Evolutionary conservation across 1,284 basidiomycete species (phyloP).

Genomic region (Apiotrichum siamense): DNA sequence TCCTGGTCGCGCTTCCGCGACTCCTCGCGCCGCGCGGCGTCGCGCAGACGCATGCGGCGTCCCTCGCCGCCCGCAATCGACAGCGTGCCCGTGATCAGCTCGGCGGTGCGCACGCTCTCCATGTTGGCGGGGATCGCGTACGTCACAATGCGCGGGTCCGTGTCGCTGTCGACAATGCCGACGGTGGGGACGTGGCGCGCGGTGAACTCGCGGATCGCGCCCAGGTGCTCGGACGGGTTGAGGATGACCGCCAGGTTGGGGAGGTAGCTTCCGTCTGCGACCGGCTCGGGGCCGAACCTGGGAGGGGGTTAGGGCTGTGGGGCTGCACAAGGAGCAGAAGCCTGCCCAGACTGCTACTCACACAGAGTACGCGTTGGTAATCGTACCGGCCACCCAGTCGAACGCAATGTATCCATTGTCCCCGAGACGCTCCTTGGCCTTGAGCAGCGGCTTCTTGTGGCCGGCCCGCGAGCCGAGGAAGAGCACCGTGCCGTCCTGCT

Average conservation of each 20-base stretch:
- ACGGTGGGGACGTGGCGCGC: constrained; percentile 77
- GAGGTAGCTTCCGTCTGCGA: constrained; percentile 57
- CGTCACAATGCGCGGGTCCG: constrained; percentile 92
- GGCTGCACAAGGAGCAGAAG: neutral
- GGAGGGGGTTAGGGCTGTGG: neutral
- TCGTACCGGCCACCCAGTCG: constrained; percentile 88
- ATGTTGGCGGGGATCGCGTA: constrained; percentile 94
- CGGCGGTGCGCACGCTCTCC: constrained; percentile 75
- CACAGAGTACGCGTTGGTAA: constrained; percentile 82
- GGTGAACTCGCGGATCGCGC: constrained; percentile 79
- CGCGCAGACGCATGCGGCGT: constrained; percentile 16
- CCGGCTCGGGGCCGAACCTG: constrained; percentile 58
- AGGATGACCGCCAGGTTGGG: constrained; percentile 86
- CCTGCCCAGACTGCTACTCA: constrained; percentile 23
- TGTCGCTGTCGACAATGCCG: constrained; percentile 88
- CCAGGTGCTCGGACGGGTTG: constrained; percentile 76
- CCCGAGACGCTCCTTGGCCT: constrained; percentile 74
- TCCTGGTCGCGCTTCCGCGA: neutral
- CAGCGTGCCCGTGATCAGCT: constrained; percentile 82
- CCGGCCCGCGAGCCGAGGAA: constrained; percentile 84
- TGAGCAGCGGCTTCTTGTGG: constrained; percentile 66
- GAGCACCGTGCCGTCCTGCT: constrained; percentile 75
- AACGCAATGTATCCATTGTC: constrained; percentile 70
- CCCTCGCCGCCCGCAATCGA: constrained; percentile 88
- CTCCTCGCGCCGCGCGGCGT: neutral